These are phyloP conservation scores for Cladorrhinum sp. DNA, from an alignment of 2,329 filamentous ascomycete genomes.

Conservation along the genomic window DNA sequence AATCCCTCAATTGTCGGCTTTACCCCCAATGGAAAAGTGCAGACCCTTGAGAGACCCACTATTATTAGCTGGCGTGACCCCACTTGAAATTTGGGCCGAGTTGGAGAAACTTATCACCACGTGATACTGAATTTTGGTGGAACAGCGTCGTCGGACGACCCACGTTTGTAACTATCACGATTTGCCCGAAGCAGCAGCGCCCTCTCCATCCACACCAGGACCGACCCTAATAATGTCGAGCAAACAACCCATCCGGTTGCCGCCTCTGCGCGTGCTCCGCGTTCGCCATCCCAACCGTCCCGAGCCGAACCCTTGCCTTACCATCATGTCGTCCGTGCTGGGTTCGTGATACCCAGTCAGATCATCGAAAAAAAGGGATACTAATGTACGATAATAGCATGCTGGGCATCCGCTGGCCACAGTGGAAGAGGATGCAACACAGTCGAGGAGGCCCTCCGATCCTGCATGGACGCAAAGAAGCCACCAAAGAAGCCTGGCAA, in stretches of 20 bases:
- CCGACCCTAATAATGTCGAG: constrained; percentile 26
- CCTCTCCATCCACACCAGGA: constrained; percentile 12
- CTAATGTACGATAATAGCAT: constrained; percentile 50
- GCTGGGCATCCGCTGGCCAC: constrained; percentile 79
- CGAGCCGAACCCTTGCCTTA: constrained; percentile 51
- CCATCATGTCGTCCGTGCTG: constrained; percentile 57
- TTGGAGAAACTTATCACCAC: constrained; percentile 21
- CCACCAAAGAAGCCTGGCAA: constrained; percentile 51
- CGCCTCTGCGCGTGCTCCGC: constrained; percentile 54
- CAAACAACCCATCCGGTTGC: constrained; percentile 55
- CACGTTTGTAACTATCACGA: neutral
- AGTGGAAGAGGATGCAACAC: constrained; percentile 57
- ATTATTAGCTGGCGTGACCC: neutral
- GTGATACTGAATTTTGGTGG: constrained; percentile 19
- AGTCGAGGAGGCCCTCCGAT: constrained; percentile 58
- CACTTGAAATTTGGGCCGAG: neutral
- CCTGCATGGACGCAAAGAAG: constrained; percentile 77
- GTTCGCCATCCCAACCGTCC: constrained; percentile 52
- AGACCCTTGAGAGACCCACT: neutral
- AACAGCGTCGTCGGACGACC: neutral
- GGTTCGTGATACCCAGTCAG: constrained; percentile 39
- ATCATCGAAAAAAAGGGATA: neutral
- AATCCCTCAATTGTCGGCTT: neutral
- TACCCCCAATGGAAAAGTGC: neutral
- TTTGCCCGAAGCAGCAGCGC: constrained; percentile 2